Conservation (phyloP, 768 basidiomycete genomes). For the Lepiota venenata region DNA sequence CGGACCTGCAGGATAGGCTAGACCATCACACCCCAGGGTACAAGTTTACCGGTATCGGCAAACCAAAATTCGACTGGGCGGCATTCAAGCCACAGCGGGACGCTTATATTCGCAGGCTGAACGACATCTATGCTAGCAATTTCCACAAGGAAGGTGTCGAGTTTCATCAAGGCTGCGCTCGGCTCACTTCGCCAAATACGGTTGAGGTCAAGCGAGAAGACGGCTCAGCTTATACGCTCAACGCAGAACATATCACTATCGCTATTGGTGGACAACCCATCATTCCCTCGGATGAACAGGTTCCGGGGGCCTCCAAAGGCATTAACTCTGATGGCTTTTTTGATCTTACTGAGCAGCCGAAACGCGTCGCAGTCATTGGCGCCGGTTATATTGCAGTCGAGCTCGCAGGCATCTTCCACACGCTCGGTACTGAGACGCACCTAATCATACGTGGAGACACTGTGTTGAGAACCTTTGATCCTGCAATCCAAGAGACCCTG, state of each 20-base stretch:
- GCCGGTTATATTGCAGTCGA: constrained; percentile 99
- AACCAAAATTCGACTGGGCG: constrained; percentile 81
- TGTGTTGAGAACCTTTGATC: constrained; percentile 93
- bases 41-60: constrained; percentile 57
- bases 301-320: constrained; percentile 89
- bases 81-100: constrained; percentile 93
- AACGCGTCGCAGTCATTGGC: constrained; percentile 90
- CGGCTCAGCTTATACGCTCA: constrained; percentile 66
- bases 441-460: constrained; percentile 87
- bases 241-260: constrained; percentile 75
- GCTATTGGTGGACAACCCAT: constrained; percentile 87
- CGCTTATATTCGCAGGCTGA: constrained; percentile 87
- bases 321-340: constrained; percentile 98
- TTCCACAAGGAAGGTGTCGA: constrained; percentile 86
- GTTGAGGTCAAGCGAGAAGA: constrained; percentile 73
- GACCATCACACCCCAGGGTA: constrained; percentile 71
- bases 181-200: constrained; percentile 63
- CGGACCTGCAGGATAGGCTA: constrained; percentile 84
- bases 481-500: constrained; percentile 75
- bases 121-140: constrained; percentile 90
- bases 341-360: constrained; percentile 84
- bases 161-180: constrained; percentile 75
- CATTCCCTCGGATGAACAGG: constrained; percentile 69
- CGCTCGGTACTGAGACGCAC: constrained; percentile 90
- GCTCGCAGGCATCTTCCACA: constrained; percentile 90